These are phyloP conservation scores for Trichoderma breve DNA, from an alignment of 2,329 filamentous ascomycete species.

Conservation along the genomic window DNA sequence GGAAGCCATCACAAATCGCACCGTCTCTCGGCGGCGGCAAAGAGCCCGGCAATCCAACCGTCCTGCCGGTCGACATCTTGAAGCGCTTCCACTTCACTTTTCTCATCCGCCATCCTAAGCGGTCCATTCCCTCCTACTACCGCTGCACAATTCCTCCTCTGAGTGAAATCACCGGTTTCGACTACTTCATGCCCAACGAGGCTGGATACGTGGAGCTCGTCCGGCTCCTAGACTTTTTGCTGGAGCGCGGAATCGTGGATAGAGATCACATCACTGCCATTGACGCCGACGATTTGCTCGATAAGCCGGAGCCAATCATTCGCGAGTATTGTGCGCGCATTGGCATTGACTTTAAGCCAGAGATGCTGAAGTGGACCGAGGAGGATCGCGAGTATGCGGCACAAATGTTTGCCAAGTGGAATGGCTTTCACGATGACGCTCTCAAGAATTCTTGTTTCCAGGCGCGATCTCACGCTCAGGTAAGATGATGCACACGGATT, in stretches of 20 bases:
- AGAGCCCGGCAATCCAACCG: constrained; percentile 77
- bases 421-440: constrained; percentile 93
- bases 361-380: constrained; percentile 83
- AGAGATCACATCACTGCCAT: constrained; percentile 76
- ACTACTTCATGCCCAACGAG: constrained; percentile 81
- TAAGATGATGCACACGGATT: constrained; percentile 34
- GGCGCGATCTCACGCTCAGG: constrained; percentile 62
- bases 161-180: constrained; percentile 77
- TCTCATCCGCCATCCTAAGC: constrained; percentile 91
- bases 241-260: constrained; percentile 66
- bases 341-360: constrained; percentile 69
- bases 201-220: constrained; percentile 89
- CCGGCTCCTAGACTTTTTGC: constrained; percentile 81
- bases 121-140: constrained; percentile 89
- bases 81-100: constrained; percentile 91
- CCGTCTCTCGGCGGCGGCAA: constrained; percentile 70
- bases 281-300: constrained; percentile 91
- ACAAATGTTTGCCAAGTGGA: constrained; percentile 91
- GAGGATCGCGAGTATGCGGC: constrained; percentile 71
- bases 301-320: constrained; percentile 74
- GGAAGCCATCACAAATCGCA: constrained; percentile 66
- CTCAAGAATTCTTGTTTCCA: constrained; percentile 77
- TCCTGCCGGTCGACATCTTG: constrained; percentile 72
- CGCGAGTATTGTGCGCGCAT: constrained; percentile 78
- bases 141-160: constrained; percentile 90